Percentiles rank a stretch among this genome's conserved stretches.
These are phyloP conservation scores for Hordeum pubiflorum DNA, from an alignment of 202 grass and related monocot genomes.

Conservation along the genomic window DNA sequence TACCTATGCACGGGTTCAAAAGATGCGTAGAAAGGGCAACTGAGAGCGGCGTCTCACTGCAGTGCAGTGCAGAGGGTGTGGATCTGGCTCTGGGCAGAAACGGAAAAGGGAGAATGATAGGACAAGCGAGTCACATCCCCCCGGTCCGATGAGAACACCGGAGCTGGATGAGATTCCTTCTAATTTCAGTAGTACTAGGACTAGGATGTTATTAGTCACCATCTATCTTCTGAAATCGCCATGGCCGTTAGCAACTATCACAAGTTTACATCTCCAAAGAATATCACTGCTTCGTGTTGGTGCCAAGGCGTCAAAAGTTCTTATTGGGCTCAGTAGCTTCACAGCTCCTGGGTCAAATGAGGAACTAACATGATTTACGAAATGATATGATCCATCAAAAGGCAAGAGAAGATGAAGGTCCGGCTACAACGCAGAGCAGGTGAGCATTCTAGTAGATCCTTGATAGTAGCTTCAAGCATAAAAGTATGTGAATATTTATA, in stretches of 20 bases:
- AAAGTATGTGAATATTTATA: neutral
- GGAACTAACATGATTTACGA: neutral
- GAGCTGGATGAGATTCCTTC: neutral
- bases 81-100: neutral
- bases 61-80: neutral
- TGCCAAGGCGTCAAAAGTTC: neutral
- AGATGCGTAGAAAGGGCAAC: neutral
- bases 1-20: constrained; percentile 23
- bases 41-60: constrained; percentile 18
- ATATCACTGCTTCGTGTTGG: neutral
- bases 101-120: neutral
- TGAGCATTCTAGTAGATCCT: neutral
- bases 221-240: neutral
- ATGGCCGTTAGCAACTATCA: neutral
- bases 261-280: neutral
- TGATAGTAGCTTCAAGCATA: neutral
- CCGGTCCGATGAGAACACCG: neutral
- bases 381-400: neutral
- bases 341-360: neutral
- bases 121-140: neutral
- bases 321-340: neutral
- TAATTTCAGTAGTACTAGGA: neutral
- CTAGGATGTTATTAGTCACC: neutral
- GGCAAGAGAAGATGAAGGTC: neutral
- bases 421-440: neutral